Conservation (phyloP, 495 filamentous ascomycete genomes). For the Penicillium turbatum region DNA sequence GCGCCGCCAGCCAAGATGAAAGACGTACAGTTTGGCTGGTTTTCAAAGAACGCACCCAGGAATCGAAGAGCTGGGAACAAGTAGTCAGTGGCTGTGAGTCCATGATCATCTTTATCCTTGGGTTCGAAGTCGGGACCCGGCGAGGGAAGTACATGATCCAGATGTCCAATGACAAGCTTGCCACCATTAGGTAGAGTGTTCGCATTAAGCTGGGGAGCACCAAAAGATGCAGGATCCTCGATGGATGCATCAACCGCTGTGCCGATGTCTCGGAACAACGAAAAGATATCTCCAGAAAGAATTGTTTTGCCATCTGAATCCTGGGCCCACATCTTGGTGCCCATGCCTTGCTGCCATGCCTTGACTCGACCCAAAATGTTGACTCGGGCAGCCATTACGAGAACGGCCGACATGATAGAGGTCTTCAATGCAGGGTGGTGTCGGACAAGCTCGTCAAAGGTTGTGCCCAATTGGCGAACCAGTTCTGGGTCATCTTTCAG, state of each 20-base stretch:
- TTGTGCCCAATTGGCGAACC: slow-evolving; percentile 59
- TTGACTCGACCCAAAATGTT: slow-evolving; percentile 62
- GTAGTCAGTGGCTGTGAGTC: slow-evolving; percentile 58
- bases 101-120: slow-evolving; percentile 44
- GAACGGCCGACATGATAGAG: slow-evolving; percentile 71
- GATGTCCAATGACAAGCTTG: slow-evolving; percentile 33
- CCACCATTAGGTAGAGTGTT: slow-evolving; percentile 37
- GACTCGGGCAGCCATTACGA: slow-evolving; percentile 80
- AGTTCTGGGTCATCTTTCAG: slow-evolving; percentile 64
- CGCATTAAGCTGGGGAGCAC: slow-evolving; percentile 31
- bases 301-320: slow-evolving; percentile 34
- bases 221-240: slow-evolving; percentile 28
- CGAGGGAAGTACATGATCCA: slow-evolving; percentile 27
- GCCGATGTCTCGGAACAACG: slow-evolving; percentile 37
- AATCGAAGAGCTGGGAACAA: slow-evolving; percentile 72
- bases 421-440: slow-evolving; percentile 84
- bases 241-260: slow-evolving; percentile 24
- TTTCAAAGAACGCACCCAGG: slow-evolving; percentile 71
- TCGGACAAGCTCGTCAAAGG: slow-evolving; percentile 90
- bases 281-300: slow-evolving; percentile 29
- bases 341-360: slow-evolving; percentile 62
- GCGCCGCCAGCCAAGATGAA: slow-evolving; percentile 78
- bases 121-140: slow-evolving; percentile 35
- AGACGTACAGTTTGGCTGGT: slow-evolving; percentile 64
- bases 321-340: slow-evolving; percentile 72